These are phyloP conservation scores for Aristolochia californica DNA, from an alignment of 164 flowering plant genomes.

Conservation along the genomic window DNA sequence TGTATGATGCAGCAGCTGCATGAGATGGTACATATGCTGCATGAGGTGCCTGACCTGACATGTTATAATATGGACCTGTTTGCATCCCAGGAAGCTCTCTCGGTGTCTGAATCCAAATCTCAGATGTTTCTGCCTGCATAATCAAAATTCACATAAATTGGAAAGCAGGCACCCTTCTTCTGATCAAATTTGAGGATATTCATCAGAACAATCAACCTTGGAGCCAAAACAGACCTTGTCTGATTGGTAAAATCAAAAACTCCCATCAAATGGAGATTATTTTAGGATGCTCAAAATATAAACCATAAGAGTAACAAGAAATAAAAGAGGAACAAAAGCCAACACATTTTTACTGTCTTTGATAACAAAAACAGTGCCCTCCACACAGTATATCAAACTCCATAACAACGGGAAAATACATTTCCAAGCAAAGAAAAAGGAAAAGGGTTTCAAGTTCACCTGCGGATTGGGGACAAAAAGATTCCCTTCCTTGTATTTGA, in stretches of 20 bases:
- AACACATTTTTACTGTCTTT: no score
- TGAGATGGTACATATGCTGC: constrained; percentile 75
- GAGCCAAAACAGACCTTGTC: no score
- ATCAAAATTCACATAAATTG: background rate
- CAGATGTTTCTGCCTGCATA: constrained; percentile 77
- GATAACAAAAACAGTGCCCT: no score
- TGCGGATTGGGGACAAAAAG: constrained; percentile 78
- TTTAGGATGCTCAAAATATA: no score
- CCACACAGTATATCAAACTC: no score
- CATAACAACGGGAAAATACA: background rate
- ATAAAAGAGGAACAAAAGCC: no score
- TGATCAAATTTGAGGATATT: no score
- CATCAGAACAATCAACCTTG: no score
- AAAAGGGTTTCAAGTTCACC: constrained; percentile 28
- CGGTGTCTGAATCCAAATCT: constrained; percentile 80
- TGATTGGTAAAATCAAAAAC: no score
- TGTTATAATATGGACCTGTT: constrained; percentile 63
- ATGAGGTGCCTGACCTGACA: constrained; percentile 74
- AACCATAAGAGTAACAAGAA: no score
- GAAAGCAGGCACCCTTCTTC: no score
- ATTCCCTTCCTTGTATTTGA: constrained; percentile 83
- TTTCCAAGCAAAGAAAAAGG: background rate
- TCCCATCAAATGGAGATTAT: no score
- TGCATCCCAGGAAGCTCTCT: constrained; percentile 67
- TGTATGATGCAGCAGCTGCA: constrained; percentile 62